These are phyloP conservation scores for Fusarium oligoseptatum DNA, from an alignment of 2,329 filamentous ascomycete genomes.

Conservation along the genomic window DNA sequence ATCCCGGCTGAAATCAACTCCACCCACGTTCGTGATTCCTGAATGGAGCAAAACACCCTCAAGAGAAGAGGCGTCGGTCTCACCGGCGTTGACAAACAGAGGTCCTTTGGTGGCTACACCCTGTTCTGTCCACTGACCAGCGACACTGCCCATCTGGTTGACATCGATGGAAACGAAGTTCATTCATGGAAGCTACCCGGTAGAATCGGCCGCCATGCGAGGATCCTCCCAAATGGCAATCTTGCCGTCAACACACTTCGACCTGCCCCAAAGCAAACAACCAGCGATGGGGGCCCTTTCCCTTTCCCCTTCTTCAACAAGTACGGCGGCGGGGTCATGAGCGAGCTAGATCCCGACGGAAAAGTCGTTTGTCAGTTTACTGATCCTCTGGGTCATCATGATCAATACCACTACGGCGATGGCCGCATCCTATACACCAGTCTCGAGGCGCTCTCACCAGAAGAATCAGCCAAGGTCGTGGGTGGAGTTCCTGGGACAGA, in stretches of 20 bases:
- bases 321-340: constrained; percentile 49
- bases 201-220: constrained; percentile 46
- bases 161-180: constrained; percentile 48
- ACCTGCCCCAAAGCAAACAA: constrained; percentile 15
- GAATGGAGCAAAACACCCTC: constrained; percentile 49
- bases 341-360: constrained; percentile 43
- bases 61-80: constrained; percentile 47
- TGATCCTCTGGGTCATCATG: constrained; percentile 47
- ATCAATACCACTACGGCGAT: constrained; percentile 48
- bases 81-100: constrained; percentile 45
- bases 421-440: constrained; percentile 45
- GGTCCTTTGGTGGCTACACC: constrained; percentile 47
- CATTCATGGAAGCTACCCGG: constrained; percentile 49
- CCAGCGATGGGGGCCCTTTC: constrained; percentile 37
- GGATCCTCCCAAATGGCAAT: constrained; percentile 47
- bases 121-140: constrained; percentile 49
- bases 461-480: constrained; percentile 45
- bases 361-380: constrained; percentile 46
- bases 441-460: constrained; percentile 44
- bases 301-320: constrained; percentile 50
- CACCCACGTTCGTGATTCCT: too few relatives aligned
- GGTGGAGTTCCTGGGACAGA: constrained; percentile 46
- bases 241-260: constrained; percentile 49
- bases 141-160: constrained; percentile 42
- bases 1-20: too few relatives aligned